These are phyloP conservation scores for Xerocomus brunneocitrinus DNA, from an alignment of 768 basidiomycete genomes.

Conservation along the genomic window DNA sequence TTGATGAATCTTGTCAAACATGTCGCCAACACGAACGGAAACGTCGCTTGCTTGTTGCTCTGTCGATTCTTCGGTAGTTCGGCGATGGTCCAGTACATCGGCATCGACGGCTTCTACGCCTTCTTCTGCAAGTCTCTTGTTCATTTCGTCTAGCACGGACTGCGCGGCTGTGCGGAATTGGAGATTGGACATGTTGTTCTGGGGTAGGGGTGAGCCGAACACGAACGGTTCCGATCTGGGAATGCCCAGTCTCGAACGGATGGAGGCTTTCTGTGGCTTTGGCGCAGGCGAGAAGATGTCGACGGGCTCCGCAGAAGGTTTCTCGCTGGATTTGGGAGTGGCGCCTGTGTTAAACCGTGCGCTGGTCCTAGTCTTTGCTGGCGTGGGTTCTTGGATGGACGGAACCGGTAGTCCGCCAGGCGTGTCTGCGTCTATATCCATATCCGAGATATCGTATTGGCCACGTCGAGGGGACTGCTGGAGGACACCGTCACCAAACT, in stretches of 20 bases:
- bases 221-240: slow-evolving; percentile 50
- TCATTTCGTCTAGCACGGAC: slow-evolving; percentile 81
- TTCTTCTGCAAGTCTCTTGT: slow-evolving; percentile 56
- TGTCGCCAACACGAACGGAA: slow-evolving; percentile 23
- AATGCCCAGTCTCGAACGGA: slow-evolving; percentile 21
- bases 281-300: slow-evolving; percentile 42
- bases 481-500: slow-evolving; percentile 23
- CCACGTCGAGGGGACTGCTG: slow-evolving; percentile 10
- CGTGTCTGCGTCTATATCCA: slow-evolving; percentile 34
- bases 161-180: slow-evolving; percentile 64
- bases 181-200: slow-evolving; percentile 56
- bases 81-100: slow-evolving; percentile 39
- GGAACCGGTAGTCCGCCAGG: slow-evolving; percentile 31
- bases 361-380: slow-evolving; percentile 10
- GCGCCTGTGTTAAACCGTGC: slow-evolving; percentile 21
- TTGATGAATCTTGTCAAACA: slow-evolving; percentile 59
- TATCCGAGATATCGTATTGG: slow-evolving; percentile 27
- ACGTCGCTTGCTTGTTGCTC: slow-evolving; percentile 21
- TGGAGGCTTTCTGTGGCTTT: slow-evolving; percentile 14
- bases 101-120: slow-evolving; percentile 48
- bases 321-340: slow-evolving; percentile 25
- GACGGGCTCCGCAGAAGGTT: slow-evolving; percentile 28
- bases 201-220: slow-evolving; percentile 72
- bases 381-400: slow-evolving; percentile 18
- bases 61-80: slow-evolving; percentile 2